Evolutionary conservation across 1,284 basidiomycete species (phyloP), one percentile per base, ranked within the genome.

Genomic region (Prillingera fragicola): DNA sequence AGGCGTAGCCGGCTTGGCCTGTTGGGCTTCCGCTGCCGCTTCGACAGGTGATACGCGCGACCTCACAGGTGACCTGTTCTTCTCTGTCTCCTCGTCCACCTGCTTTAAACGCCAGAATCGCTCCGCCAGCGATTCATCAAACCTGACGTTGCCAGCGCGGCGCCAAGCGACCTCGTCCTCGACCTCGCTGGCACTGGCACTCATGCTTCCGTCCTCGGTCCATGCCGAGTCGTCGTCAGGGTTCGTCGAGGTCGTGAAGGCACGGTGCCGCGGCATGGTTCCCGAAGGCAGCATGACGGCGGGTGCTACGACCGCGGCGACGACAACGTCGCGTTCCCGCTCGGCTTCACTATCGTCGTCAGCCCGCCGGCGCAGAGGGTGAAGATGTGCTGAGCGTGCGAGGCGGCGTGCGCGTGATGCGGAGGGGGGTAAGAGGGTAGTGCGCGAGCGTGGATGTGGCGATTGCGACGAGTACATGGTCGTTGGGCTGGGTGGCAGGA

Each of bases 321-420:
- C 29, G 29, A 34, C 22, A 22, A 5, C 12, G 22, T 3, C 27
- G 39, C 29, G 14, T 8, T 15, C 29, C 15, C n/a, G n/a, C 17
- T 48, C 45, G 6, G 40, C 37, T 9, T 41, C 45, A 32, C 34
- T 33, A 36, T 32, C 38, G 31, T 45, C 48, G 33, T 50, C 48
- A 22, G 33, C 41, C 22, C 48, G 33, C 25, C 43, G 34, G 18
- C 48, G 40, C 23, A 68, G 52, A 0, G 60, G 52, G 46, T 70
- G 68, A 25, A 70, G 48, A 50, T 70, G 67, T 1, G 62, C 54
- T 19, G 45, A 56, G n/a, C 60, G 50, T 2, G 63, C 66, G 1
- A 67, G 39, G 12, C 42, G 22, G n/a, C 50, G 33, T 4, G 31
- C 42, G 12, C 4, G 6, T 3, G 31, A 23, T 40, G 25, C 32